These are phyloP conservation scores for Durusdinium trenchii DNA, from an alignment of 73 alveolate species.

Conservation along the genomic window DNA sequence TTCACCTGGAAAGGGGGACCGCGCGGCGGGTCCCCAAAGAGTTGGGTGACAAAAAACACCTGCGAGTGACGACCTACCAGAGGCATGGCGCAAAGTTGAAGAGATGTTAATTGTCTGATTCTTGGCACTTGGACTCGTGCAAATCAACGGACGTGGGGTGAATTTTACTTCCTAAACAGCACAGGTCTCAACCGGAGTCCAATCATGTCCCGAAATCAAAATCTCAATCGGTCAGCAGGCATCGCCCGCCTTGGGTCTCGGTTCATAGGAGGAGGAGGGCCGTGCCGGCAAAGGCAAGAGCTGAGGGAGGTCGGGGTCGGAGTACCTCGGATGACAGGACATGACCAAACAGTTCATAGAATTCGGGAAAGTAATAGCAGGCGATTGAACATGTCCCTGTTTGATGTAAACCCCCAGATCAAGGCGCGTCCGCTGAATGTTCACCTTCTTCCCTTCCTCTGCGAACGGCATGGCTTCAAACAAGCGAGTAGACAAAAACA, in stretches of 20 bases:
- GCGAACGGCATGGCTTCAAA: conserved; percentile 81
- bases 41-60: no score
- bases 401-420: background rate
- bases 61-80: no score
- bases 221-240: no score
- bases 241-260: conserved; percentile 85
- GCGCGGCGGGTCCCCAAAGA: no score
- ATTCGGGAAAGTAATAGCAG: background rate
- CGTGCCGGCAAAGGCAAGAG: conserved; percentile 91
- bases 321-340: conserved; percentile 47
- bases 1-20: no score
- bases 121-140: no score
- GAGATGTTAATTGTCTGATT: no score
- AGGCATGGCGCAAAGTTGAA: no score
- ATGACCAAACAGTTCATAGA: background rate
- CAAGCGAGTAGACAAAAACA: background rate
- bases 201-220: background rate
- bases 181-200: background rate
- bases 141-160: no score
- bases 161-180: no score
- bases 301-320: conserved; percentile 95
- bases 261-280: conserved; percentile 87
- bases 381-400: background rate
- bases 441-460: conserved; percentile 81
- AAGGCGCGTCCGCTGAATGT: conserved; percentile 92